Evolutionary conservation across 2,329 filamentous ascomycete species (phyloP).

Genomic region (Fusarium tuaranense): DNA sequence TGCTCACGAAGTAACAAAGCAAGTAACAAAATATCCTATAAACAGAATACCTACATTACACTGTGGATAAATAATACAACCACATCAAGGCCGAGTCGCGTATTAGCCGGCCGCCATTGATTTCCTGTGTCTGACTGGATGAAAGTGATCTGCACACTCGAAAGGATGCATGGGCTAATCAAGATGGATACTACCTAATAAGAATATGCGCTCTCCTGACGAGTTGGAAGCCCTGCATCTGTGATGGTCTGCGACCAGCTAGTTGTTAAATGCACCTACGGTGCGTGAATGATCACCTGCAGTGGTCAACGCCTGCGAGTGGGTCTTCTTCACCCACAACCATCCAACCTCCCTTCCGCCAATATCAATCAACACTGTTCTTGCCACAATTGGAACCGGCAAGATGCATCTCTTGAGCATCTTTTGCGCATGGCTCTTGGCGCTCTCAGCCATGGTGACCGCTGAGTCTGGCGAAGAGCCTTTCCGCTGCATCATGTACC

Average conservation of each 20-base stretch:
- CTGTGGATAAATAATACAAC: not conserved
- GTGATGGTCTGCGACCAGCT: not conserved
- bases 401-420: slow-evolving; percentile 4
- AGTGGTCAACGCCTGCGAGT: not conserved
- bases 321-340: not conserved
- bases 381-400: not conserved
- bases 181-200: not conserved
- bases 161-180: not conserved
- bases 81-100: not conserved
- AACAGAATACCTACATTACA: not conserved
- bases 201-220: not conserved
- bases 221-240: not conserved
- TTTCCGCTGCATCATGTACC: slow-evolving; percentile 59
- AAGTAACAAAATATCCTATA: not conserved
- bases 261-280: not conserved
- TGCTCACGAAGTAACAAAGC: not conserved
- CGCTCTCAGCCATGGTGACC: not conserved
- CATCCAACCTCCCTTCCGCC: not conserved
- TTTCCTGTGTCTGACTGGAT: not conserved
- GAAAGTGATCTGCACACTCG: not conserved
- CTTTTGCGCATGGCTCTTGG: not conserved
- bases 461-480: slow-evolving; percentile 6
- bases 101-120: not conserved
- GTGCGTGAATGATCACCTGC: not conserved
- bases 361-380: not conserved